These are phyloP conservation scores for Ophiostoma montium DNA, from an alignment of 2,329 filamentous ascomycete species.

Conservation along the genomic window DNA sequence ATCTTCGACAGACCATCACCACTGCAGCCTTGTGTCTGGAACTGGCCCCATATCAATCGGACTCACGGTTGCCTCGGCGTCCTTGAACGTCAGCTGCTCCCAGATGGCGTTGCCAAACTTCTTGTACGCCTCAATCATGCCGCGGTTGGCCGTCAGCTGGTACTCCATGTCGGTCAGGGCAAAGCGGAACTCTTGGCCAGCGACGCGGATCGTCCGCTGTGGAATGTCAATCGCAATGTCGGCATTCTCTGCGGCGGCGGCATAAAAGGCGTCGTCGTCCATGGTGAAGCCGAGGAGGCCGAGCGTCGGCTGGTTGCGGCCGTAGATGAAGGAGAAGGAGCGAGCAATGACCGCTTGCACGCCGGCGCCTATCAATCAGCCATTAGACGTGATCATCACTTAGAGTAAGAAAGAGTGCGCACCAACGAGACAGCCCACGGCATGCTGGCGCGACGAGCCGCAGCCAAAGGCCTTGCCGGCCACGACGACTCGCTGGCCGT, in stretches of 20 bases:
- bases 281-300: conserved; percentile 30
- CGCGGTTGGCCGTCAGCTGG: conserved; percentile 14
- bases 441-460: conserved; percentile 30
- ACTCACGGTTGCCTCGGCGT: too few species aligned
- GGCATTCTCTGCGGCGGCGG: conserved; percentile 20
- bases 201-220: conserved; percentile 14
- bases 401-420: not conserved
- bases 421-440: conserved; percentile 17
- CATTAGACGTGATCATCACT: not conserved
- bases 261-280: conserved; percentile 24
- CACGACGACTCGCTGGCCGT: conserved; percentile 27
- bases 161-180: conserved; percentile 25
- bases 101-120: conserved; percentile 20
- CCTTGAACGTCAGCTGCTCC: conserved; percentile 5
- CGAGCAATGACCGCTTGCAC: conserved; percentile 29
- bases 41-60: too few species aligned
- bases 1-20: too few species aligned
- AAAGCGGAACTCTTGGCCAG: conserved; percentile 20
- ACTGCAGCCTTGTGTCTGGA: too few species aligned
- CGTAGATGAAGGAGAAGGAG: conserved; percentile 32
- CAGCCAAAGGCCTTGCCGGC: conserved; percentile 31
- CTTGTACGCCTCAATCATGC: conserved; percentile 24
- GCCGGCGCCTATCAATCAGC: conserved; percentile 14
- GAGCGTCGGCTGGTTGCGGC: conserved; percentile 29
- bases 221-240: conserved; percentile 24